These are phyloP conservation scores for Yamadazyma sp. DNA, from an alignment of 1,139 yeast species.

Conservation along the genomic window DNA sequence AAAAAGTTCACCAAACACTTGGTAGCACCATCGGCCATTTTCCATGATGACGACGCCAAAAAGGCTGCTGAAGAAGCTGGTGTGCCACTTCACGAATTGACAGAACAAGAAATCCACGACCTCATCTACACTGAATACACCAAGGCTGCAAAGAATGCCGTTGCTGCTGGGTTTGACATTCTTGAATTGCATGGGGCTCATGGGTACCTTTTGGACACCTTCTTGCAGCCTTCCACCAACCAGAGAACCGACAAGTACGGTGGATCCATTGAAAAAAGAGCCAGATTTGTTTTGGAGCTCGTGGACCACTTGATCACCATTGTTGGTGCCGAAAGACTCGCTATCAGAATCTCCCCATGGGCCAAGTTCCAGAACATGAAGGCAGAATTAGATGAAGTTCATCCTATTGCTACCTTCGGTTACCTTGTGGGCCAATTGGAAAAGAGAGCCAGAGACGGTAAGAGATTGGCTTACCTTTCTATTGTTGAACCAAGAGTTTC, in stretches of 20 bases:
- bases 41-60: slow-evolving; percentile 18
- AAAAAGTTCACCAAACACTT: slow-evolving; percentile 29
- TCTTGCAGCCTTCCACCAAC: slow-evolving; percentile 48
- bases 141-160: slow-evolving; percentile 46
- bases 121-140: slow-evolving; percentile 31
- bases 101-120: slow-evolving; percentile 42
- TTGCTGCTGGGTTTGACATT: slow-evolving; percentile 66
- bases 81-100: slow-evolving; percentile 26
- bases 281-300: slow-evolving; percentile 56
- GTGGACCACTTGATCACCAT: slow-evolving; percentile 47
- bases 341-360: slow-evolving; percentile 66
- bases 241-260: slow-evolving; percentile 68
- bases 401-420: slow-evolving; percentile 35
- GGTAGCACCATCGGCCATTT: slow-evolving; percentile 26
- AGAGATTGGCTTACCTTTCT: slow-evolving; percentile 49
- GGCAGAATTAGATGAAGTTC: slow-evolving; percentile 30
- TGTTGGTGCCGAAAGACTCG: slow-evolving; percentile 56
- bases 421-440: slow-evolving; percentile 39
- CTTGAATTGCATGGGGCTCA: slow-evolving; percentile 72
- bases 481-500: slow-evolving; percentile 45
- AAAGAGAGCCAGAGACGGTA: slow-evolving; percentile 35
- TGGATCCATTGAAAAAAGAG: slow-evolving; percentile 61
- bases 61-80: background rate
- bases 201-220: slow-evolving; percentile 66
- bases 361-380: slow-evolving; percentile 39